Evolutionary conservation across 1,284 basidiomycete species (phyloP), one percentile per base, ranked within the genome.

Genomic region (Pisolithus thermaeus): DNA sequence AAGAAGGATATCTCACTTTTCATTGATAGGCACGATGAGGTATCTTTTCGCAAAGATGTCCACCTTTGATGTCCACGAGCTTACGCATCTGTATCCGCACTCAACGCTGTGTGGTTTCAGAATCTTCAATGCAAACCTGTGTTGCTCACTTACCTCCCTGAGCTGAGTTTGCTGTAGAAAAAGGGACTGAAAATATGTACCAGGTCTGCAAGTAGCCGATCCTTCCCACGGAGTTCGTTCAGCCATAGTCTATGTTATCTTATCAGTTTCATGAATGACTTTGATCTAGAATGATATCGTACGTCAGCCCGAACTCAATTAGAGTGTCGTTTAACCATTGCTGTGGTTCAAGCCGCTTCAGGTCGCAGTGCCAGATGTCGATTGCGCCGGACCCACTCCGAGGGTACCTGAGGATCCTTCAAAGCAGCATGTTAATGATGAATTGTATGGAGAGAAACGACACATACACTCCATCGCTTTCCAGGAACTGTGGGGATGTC

Each of bases 131-230:
- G 16, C 53, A 40, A 14, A 32, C 50, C 22, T 41, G 53, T 22
- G 42, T 22, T 6, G 14, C 50, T 38, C 18, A 69, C 81, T 46
- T 66, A 87, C 86, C 79, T 80, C 63, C 80, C 83, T 55, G 78
- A 78, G 53, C 84, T 85, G n/a, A 99, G 72, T 64, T 95, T 94
- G 70, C 94, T 90, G 74, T 93, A 98, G 70, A 99, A 98, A 73
- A 97, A 99, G 0, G 95, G 94, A 65, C 87, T 98, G 75, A 99
- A 98, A 5, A 99, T 77, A 63, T 97, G 84, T 2, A 96, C 79
- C 59, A 90, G 77, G 6, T 86, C 78, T 2, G 82, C 88, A 11
- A 91, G 70, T 12, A 73, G 74, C 0, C 85, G 83, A 53, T 87
- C 64, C 25, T 61, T 66, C 27, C 64, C 68, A 51, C 80, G 75